These are phyloP conservation scores for Mimosa bimucronata DNA, from an alignment of 306 rosid genomes.

Conservation along the genomic window DNA sequence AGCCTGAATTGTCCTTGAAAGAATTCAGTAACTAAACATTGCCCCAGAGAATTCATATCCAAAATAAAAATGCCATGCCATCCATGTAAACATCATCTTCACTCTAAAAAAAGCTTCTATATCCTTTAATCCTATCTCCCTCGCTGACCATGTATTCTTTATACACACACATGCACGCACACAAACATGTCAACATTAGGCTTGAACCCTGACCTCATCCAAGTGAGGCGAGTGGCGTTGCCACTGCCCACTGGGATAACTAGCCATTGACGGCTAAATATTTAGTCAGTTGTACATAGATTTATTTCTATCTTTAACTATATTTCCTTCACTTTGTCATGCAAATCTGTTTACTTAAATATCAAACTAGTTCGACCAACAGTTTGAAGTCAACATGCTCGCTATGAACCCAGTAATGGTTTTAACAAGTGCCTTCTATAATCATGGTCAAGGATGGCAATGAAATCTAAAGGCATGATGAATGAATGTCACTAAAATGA, in stretches of 20 bases:
- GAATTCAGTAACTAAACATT: not conserved
- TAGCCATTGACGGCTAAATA: too few species aligned
- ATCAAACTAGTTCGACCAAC: not conserved
- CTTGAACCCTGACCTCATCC: too few species aligned
- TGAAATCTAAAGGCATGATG: not conserved
- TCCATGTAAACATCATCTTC: not conserved
- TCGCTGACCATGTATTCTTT: not conserved
- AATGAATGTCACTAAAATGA: not conserved
- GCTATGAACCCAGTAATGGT: not conserved
- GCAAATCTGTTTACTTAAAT: not conserved
- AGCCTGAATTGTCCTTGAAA: constrained; percentile 26
- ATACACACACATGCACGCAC: too few species aligned
- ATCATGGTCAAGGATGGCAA: not conserved
- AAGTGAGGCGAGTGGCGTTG: too few species aligned
- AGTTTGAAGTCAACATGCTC: not conserved
- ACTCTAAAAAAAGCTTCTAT: not conserved
- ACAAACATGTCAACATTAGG: too few species aligned
- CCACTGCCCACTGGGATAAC: too few species aligned
- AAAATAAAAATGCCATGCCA: not conserved
- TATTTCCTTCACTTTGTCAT: not conserved
- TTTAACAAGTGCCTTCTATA: not conserved
- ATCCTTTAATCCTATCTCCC: not conserved
- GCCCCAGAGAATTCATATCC: not conserved
- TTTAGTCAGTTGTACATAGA: not conserved
- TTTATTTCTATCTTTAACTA: too few species aligned